Conservation (phyloP, 2,329 filamentous ascomycete genomes). For the Botrytis aclada region DNA sequence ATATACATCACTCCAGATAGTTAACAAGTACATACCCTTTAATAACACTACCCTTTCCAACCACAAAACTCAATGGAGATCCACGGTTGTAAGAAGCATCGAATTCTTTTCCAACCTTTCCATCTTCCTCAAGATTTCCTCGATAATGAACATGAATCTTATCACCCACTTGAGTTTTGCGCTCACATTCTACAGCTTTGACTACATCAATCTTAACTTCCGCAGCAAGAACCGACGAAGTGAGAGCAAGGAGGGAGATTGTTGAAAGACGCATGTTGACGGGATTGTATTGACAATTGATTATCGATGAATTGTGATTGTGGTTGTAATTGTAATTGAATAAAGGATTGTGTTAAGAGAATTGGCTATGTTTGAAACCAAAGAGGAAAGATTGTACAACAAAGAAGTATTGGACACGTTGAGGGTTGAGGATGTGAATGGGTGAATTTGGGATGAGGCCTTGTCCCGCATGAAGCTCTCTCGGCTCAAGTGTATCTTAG, state of each 20-base stretch:
- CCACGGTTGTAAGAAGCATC: constrained; percentile 81
- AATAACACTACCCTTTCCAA: constrained; percentile 83
- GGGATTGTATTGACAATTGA: not conserved
- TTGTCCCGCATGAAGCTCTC: not conserved
- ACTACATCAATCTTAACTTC: constrained; percentile 75
- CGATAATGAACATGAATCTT: constrained; percentile 83
- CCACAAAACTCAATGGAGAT: constrained; percentile 70
- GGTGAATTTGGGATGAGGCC: not conserved
- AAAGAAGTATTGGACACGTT: constrained; percentile 13
- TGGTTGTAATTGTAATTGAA: too few relatives aligned
- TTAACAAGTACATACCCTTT: constrained; percentile 60
- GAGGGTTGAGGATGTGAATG: not conserved
- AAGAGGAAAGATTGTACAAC: not conserved
- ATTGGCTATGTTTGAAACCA: not conserved
- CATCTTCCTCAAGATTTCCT: constrained; percentile 64
- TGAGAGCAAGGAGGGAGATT: constrained; percentile 34
- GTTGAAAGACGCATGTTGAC: constrained; percentile 35
- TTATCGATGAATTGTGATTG: not conserved
- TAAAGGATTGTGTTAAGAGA: too few relatives aligned
- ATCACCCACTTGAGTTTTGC: constrained; percentile 75
- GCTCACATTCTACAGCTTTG: constrained; percentile 70
- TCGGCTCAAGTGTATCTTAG: not conserved
- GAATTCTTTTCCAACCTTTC: constrained; percentile 68
- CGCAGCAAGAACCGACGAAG: constrained; percentile 33
- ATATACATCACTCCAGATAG: too few relatives aligned